These are phyloP conservation scores for Eucalyptus tenuipes DNA, from an alignment of 345 rosid genomes.

Conservation along the genomic window DNA sequence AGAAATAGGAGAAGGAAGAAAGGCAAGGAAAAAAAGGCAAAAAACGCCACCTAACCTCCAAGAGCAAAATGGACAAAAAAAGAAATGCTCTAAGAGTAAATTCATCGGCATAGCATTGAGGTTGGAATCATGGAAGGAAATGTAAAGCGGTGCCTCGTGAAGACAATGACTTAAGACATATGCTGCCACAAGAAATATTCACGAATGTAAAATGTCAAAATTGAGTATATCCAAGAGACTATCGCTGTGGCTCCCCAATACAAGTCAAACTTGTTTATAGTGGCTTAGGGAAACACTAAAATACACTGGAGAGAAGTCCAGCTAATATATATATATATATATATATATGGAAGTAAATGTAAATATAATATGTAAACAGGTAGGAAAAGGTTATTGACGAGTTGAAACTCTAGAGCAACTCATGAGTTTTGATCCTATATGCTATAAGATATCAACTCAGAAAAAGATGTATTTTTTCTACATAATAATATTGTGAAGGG, in stretches of 20 bases:
- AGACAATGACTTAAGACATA: background rate
- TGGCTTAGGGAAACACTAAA: background rate
- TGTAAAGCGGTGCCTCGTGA: background rate
- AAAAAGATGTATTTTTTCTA: background rate
- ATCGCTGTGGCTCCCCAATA: background rate
- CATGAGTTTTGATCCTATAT: background rate
- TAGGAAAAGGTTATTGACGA: background rate
- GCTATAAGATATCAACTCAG: background rate
- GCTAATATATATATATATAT: background rate
- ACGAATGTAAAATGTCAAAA: background rate
- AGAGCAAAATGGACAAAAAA: background rate
- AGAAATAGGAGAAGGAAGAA: background rate
- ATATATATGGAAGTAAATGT: background rate
- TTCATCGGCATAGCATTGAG: background rate
- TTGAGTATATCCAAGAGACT: background rate
- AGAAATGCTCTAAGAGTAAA: background rate
- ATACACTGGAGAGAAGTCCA: background rate
- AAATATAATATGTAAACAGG: background rate
- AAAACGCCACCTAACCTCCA: background rate
- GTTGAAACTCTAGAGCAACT: background rate
- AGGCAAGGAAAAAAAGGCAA: background rate
- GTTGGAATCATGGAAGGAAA: background rate
- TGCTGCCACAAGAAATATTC: background rate
- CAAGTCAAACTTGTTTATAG: background rate
- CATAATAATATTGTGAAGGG: background rate